Base-by-base conservation (phyloP, 2,329 filamentous ascomycete genomes). In the Aspergillus oerlinghausenensis region DNA sequence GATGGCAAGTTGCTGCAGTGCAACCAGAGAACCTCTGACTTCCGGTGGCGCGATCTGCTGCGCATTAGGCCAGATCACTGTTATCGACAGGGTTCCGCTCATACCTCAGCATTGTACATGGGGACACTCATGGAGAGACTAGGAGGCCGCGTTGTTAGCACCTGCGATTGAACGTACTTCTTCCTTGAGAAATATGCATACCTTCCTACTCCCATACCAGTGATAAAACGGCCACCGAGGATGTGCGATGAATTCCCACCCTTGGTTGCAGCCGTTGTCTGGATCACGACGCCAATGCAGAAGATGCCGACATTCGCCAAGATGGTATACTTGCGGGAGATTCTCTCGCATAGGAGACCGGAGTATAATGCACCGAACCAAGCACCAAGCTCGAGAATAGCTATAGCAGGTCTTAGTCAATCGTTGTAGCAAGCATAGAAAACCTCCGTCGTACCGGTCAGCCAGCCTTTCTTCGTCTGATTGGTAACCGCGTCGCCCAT, bases 381-480 rank as follows among this genome's bases (percentile, higher is more conserved):
- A 47, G 88, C 88, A 52, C 88, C 88, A 1, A 92, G 81, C 68
- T 91, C 88, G 26, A 92, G 82, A 61, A 90, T 90, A 2, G 88
- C 79, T 43, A 77, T 80, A 79, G 10, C 19, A 35, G 11, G 28
- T 26, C 21, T 50, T 52, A 51, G 43, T 23, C 35, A 42, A 10
- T 21, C 28, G 11, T 14, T 25, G 14, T 25, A 14, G 8, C 19
- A 45, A 19, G 21, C 1, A 50, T 32, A 7, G 7, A 10, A 6
- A 35, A 3, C 17, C 14, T 26, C 14, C 17, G 23, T 11, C 28
- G 19, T 60, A 58, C 58, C 57, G 17, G 67, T 68, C 23, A 68
- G 49, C 67, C 66, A 67, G 25, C 67, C 64, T 59, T 67, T 69
- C 35, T 64, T 63, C 1, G 62, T 64, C 40, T 55, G 17, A 53